Conservation (phyloP, 2,329 filamentous ascomycete genomes). For the Tolypocladium tropicale region DNA sequence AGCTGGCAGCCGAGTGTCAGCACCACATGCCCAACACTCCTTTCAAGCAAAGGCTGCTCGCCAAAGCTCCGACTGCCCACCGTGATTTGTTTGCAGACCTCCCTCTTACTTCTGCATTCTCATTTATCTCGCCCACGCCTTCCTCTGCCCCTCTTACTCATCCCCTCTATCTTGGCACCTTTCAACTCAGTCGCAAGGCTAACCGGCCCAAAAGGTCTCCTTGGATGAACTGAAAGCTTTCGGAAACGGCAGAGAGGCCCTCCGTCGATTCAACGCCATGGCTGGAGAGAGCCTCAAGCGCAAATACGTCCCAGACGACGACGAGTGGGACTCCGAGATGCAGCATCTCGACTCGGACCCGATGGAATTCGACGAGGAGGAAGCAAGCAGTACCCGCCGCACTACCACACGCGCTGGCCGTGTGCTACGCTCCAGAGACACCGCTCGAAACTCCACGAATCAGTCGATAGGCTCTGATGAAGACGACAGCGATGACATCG, state of each 20-base stretch:
- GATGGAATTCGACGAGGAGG: slow-evolving; percentile 17
- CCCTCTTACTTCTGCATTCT: not conserved
- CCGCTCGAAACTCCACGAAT: slow-evolving; percentile 1
- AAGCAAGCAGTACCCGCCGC: slow-evolving; percentile 5
- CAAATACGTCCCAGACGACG: slow-evolving; percentile 15
- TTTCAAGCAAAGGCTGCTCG: not conserved
- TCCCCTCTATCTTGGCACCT: not conserved
- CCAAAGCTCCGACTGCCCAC: not conserved
- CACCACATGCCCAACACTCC: not conserved
- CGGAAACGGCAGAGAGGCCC: slow-evolving; percentile 20
- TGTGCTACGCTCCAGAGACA: slow-evolving; percentile 15
- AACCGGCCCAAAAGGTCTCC: slow-evolving; percentile 15
- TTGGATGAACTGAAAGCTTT: slow-evolving; percentile 17
- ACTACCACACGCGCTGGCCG: slow-evolving; percentile 1
- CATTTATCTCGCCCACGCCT: not conserved
- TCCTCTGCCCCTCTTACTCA: not conserved
- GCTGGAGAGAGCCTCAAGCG: slow-evolving; percentile 16
- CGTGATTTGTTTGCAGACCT: not conserved
- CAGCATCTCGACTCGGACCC: slow-evolving; percentile 13
- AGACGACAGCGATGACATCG: slow-evolving; percentile 8
- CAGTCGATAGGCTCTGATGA: slow-evolving; percentile 7
- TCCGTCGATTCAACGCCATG: slow-evolving; percentile 13
- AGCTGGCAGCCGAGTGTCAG: not conserved
- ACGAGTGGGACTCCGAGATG: slow-evolving; percentile 17
- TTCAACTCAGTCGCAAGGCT: not conserved